A percentile compares a stretch with the other conserved stretches of the same genome.
These are phyloP conservation scores for Calocera viscosa DNA, from an alignment of 768 basidiomycete genomes.

Conservation along the genomic window DNA sequence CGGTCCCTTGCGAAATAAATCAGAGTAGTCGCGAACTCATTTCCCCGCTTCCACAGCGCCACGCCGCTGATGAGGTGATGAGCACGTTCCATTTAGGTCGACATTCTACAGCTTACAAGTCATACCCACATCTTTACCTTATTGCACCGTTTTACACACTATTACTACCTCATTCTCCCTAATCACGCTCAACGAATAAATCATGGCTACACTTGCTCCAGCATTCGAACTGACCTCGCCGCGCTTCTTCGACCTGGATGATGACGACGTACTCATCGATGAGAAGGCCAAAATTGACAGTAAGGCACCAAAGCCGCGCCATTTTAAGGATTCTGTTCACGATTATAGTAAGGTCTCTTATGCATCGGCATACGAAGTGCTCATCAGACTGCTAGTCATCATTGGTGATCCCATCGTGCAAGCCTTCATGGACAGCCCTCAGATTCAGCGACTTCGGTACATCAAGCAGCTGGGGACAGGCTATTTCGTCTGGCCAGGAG, in stretches of 20 bases:
- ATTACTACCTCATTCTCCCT: background rate
- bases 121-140: background rate
- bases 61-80: background rate
- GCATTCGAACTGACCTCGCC: background rate
- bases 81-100: background rate
- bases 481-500: slow-evolving; percentile 67
- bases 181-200: background rate
- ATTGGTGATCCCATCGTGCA: slow-evolving; percentile 15
- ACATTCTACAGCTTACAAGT: background rate
- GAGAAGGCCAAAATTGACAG: background rate
- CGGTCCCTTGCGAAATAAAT: background rate
- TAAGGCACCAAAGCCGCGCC: background rate
- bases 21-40: background rate
- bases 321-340: slow-evolving; percentile 11
- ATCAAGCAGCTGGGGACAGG: slow-evolving; percentile 74
- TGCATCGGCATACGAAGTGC: background rate
- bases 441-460: slow-evolving; percentile 64
- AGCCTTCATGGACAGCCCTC: slow-evolving; percentile 33
- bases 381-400: background rate
- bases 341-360: slow-evolving; percentile 1
- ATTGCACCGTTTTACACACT: background rate
- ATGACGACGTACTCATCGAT: slow-evolving; percentile 1
- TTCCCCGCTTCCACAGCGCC: too few relatives aligned
- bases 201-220: background rate
- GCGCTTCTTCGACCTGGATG: slow-evolving; percentile 1